Base-by-base conservation (phyloP, 371 early-diverging fungal species). In the Mucor ambiguus region DNA sequence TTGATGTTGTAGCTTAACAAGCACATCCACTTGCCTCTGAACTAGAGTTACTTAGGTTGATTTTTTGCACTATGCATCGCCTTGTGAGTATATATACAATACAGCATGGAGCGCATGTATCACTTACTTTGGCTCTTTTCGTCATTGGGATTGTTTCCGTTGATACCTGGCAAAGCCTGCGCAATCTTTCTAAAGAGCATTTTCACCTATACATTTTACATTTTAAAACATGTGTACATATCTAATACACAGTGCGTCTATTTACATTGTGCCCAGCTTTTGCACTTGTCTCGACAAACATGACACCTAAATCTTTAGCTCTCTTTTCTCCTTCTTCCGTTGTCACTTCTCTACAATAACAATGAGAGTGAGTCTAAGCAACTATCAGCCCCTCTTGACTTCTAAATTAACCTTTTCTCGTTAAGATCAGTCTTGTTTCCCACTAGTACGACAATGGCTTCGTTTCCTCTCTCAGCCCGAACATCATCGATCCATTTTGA, bases 401-500 rank as follows among this genome's bases (percentile, higher is more conserved):
- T 55, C 32, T 1, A 30, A 30, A 26, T 26, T 3, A 35, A 90
- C 91, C 98, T 86, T 72, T 95, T 95, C 49, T 97, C 95, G 64
- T 84, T 89, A 65, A 99, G 74, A 79, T 99, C 99, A 4, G 94
- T 95, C 86, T 99, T 99, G 88, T 99, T 99, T 20, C 99, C 99
- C 9, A 99, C 98, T 20, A 99, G 81, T 32, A 99, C 95, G 57
- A 99, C 93, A 65, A 98, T 96, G 20, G 96, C 97, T 73, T 98
- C 96, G 74, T 91, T 90, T 54, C 99, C 99, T 61, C 98, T 93
- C 83, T 98, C 98, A n/a, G 93, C 93, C 52, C 98, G 92, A 26
- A 99, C 97, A 78, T 98, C 97, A 67, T 98, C 97, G 63, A 99
- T 95, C 99, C 99, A 99, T 72, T 95, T 94, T 60, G 93, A 88